phyloP scores from a whole-genome alignment of 2,329 filamentous ascomycete species.

The Cercospora sp. region DNA sequence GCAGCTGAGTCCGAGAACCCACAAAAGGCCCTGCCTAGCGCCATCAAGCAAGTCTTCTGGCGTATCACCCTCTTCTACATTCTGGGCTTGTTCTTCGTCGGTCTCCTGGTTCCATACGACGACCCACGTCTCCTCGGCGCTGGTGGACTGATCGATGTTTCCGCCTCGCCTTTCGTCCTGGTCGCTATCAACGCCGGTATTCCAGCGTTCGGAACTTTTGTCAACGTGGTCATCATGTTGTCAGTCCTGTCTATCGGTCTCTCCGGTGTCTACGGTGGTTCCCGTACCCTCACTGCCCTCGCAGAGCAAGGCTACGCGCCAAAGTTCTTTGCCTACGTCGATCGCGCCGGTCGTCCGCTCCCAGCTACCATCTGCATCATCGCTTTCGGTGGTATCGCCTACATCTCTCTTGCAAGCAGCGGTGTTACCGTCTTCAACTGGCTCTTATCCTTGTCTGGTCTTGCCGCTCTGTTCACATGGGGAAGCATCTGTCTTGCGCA shows the following conservation, averaged over 20 bases:
- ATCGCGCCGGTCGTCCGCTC: constrained; percentile 61
- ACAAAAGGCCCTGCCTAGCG: constrained; percentile 77
- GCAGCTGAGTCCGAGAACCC: constrained; percentile 79
- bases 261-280: constrained; percentile 86
- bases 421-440: constrained; percentile 58
- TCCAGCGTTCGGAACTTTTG: constrained; percentile 75
- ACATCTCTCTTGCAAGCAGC: constrained; percentile 55
- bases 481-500: constrained; percentile 65
- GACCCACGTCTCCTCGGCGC: constrained; percentile 62
- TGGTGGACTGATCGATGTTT: constrained; percentile 60
- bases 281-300: constrained; percentile 82
- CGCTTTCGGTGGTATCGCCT: constrained; percentile 60
- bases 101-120: constrained; percentile 75
- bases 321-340: constrained; percentile 59
- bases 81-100: constrained; percentile 75
- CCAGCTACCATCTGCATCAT: constrained; percentile 49
- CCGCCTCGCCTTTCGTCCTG: constrained; percentile 89
- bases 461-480: constrained; percentile 76
- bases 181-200: constrained; percentile 79
- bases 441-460: constrained; percentile 69
- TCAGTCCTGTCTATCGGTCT: constrained; percentile 73
- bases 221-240: constrained; percentile 92
- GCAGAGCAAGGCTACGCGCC: constrained; percentile 72
- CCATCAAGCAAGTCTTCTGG: constrained; percentile 94
- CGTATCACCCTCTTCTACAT: constrained; percentile 89